Conservation (phyloP, 805 yeast species). For the Saturnispora mendoncae region DNA sequence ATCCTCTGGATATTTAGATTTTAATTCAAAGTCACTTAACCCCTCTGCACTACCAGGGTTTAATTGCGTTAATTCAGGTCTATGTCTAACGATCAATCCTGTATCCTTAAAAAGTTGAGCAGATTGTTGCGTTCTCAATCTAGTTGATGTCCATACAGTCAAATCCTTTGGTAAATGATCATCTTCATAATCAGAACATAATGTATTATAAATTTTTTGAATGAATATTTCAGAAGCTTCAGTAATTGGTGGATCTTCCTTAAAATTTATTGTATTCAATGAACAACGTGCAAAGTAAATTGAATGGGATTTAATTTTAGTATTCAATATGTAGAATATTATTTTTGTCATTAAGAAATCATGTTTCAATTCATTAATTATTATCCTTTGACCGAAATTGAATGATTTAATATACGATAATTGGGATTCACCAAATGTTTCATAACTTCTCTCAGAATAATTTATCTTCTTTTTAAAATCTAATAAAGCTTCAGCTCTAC, state of each 20-base stretch:
- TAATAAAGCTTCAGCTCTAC: constrained; percentile 58
- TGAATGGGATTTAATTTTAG: constrained; percentile 77
- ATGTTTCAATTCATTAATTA: constrained; percentile 70
- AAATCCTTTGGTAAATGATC: constrained; percentile 31
- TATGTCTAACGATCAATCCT: constrained; percentile 59
- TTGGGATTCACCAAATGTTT: constrained; percentile 52
- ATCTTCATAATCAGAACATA: constrained; percentile 30
- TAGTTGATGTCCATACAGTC: constrained; percentile 92
- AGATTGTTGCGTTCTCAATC: constrained; percentile 75
- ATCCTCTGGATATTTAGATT: constrained; percentile 56
- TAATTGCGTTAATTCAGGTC: constrained; percentile 77
- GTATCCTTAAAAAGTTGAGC: constrained; percentile 56
- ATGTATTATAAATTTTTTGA: constrained; percentile 47
- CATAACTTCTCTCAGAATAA: constrained; percentile 59
- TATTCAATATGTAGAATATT: constrained; percentile 85
- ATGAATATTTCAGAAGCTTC: constrained; percentile 68
- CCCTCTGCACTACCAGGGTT: constrained; percentile 86
- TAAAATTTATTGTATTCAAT: constrained; percentile 45
- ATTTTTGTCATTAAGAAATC: constrained; percentile 89
- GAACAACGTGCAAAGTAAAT: constrained; percentile 89
- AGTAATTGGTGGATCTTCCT: constrained; percentile 75
- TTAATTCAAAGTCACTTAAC: constrained; percentile 51
- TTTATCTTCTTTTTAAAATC: constrained; percentile 72
- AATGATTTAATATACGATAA: constrained; percentile 76
- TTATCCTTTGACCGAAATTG: constrained; percentile 81